phyloP scores from a whole-genome alignment of 1,139 yeast genomes.

The Ogataea hybrid region DNA sequence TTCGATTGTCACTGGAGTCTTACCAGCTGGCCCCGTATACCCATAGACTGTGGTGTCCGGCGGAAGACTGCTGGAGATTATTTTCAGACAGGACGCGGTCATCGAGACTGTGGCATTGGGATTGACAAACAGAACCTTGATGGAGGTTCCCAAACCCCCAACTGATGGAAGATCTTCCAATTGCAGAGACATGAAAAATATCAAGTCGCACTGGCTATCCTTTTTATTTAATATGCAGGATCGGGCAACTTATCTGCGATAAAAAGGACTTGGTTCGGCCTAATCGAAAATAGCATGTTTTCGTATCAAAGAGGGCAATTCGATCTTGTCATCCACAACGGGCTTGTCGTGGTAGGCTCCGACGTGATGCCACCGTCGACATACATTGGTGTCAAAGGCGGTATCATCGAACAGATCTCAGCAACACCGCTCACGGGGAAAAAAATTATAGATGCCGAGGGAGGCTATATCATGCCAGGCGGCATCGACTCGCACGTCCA shows the following conservation, averaged over 20 bases:
- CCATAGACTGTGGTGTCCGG: conserved; percentile 31
- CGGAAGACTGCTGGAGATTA: conserved; percentile 28
- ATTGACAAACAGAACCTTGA: conserved; percentile 26
- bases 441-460: conserved; percentile 43
- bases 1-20: conserved; percentile 30
- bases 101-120: conserved; percentile 31
- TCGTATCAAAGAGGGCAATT: background rate
- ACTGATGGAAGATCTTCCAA: no score
- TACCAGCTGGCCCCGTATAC: conserved; percentile 26
- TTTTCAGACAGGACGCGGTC: conserved; percentile 30
- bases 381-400: conserved; percentile 40
- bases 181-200: no score
- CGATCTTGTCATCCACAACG: conserved; percentile 36
- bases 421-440: conserved; percentile 34
- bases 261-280: background rate
- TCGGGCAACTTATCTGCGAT: background rate
- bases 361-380: conserved; percentile 36
- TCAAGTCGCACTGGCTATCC: no score
- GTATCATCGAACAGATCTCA: conserved; percentile 38
- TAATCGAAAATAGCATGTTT: background rate
- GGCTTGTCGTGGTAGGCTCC: conserved; percentile 38
- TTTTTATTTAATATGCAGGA: background rate
- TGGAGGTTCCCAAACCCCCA: background rate
- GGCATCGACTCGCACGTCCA: conserved; percentile 55
- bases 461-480: conserved; percentile 45